Evolutionary conservation across 1,284 basidiomycete genomes (phyloP).

Genomic region (Tilletia walkeri): DNA sequence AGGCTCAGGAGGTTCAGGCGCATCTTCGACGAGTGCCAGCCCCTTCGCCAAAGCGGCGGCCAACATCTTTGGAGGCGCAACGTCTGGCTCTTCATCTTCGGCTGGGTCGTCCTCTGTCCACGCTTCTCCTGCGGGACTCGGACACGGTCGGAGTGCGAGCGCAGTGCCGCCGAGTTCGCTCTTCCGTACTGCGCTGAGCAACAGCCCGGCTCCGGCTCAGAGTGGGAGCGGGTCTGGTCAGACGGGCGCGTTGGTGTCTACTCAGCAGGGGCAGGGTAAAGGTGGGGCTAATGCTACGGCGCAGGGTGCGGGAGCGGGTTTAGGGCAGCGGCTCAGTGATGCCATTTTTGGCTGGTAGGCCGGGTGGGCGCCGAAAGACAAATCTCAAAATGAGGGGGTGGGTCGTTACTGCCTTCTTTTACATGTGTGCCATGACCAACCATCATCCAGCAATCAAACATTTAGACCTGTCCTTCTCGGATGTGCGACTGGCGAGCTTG

Average conservation of each 20-base stretch:
- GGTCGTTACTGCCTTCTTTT: too few species aligned
- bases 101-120: neutral
- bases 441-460: too few species aligned
- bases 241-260: neutral
- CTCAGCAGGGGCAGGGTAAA: neutral
- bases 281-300: neutral
- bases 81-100: neutral
- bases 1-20: slow-evolving; percentile 9
- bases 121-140: neutral
- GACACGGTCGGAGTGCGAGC: slow-evolving; percentile 6
- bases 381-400: too few species aligned
- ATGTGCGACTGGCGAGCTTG: too few species aligned
- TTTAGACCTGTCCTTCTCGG: too few species aligned
- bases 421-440: too few species aligned
- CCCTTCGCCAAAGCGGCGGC: slow-evolving; percentile 13
- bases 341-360: slow-evolving; percentile 14
- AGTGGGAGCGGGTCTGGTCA: neutral
- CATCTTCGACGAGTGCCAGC: neutral
- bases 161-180: slow-evolving; percentile 3
- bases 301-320: neutral
- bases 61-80: neutral
- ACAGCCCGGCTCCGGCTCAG: slow-evolving; percentile 15
- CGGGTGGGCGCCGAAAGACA: neutral
- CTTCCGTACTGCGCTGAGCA: slow-evolving; percentile 5
- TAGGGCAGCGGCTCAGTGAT: slow-evolving; percentile 13